phyloP scores from a whole-genome alignment of 257 asterid genomes.

The Rhazya stricta region DNA sequence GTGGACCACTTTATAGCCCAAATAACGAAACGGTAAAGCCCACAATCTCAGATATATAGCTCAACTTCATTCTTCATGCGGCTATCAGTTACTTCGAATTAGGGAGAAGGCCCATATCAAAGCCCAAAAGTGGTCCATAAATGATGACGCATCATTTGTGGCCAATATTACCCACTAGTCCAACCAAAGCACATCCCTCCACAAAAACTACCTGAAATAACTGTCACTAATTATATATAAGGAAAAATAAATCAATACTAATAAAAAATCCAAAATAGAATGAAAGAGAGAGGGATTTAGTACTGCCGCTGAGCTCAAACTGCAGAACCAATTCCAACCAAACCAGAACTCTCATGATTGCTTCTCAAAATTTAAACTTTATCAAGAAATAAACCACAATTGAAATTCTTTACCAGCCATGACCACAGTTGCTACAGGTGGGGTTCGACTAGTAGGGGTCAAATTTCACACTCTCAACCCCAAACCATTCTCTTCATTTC shows the following conservation, averaged over 20 bases:
- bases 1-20: too few relatives aligned
- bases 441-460: slow-evolving; percentile 51
- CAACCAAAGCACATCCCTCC: slow-evolving; percentile 40
- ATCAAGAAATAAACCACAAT: not conserved
- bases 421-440: slow-evolving; percentile 60
- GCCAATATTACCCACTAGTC: slow-evolving; percentile 31
- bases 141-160: slow-evolving; percentile 39
- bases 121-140: slow-evolving; percentile 11
- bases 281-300: not conserved
- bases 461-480: slow-evolving; percentile 41
- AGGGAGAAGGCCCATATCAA: not conserved
- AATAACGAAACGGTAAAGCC: not conserved
- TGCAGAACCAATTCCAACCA: not conserved
- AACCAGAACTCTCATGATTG: slow-evolving; percentile 21
- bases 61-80: too few relatives aligned
- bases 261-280: not conserved
- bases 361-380: slow-evolving; percentile 6
- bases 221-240: slow-evolving; percentile 18
- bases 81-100: too few relatives aligned
- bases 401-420: slow-evolving; percentile 21
- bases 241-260: not conserved
- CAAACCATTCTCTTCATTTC: slow-evolving; percentile 52
- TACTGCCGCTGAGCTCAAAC: not conserved
- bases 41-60: not conserved
- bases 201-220: slow-evolving; percentile 61